Conservation (phyloP, 805 yeast genomes). For the Priceomyces castillae region DNA sequence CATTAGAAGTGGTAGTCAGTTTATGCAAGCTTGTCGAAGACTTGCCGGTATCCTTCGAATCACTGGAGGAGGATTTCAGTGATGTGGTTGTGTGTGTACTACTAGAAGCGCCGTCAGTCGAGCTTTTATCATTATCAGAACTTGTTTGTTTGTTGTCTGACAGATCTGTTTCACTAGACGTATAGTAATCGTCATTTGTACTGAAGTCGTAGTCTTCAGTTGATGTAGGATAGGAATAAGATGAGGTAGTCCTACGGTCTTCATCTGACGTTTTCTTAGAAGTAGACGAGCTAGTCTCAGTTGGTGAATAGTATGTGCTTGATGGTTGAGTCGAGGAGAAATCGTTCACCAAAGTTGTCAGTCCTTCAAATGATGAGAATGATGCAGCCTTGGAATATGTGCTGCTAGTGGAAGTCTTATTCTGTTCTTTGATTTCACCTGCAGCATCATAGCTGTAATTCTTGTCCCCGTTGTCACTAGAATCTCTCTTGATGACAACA, state of each 20-base stretch:
- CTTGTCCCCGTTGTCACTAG: not conserved
- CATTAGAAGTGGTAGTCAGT: constrained; percentile 17
- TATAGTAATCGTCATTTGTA: too few species aligned
- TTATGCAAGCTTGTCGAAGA: not conserved
- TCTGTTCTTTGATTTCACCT: not conserved
- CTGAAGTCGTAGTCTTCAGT: too few species aligned
- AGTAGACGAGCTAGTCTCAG: not conserved
- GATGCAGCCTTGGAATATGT: too few species aligned
- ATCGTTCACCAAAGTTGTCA: not conserved
- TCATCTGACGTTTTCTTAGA: too few species aligned
- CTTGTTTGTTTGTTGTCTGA: not conserved
- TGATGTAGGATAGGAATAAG: too few species aligned
- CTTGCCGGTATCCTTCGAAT: too few species aligned
- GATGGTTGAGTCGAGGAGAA: not conserved
- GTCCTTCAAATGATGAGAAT: too few species aligned
- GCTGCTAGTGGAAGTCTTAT: not conserved
- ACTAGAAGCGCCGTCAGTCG: not conserved
- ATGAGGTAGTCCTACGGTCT: too few species aligned
- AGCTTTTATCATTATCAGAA: not conserved
- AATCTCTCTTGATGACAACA: not conserved
- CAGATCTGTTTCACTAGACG: too few species aligned
- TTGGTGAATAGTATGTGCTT: not conserved
- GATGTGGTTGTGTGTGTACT: too few species aligned
- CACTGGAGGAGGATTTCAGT: too few species aligned
- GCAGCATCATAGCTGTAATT: not conserved